Base-by-base conservation (phyloP, 257 asterid genomes). In the Voacanga thouarsii region DNA sequence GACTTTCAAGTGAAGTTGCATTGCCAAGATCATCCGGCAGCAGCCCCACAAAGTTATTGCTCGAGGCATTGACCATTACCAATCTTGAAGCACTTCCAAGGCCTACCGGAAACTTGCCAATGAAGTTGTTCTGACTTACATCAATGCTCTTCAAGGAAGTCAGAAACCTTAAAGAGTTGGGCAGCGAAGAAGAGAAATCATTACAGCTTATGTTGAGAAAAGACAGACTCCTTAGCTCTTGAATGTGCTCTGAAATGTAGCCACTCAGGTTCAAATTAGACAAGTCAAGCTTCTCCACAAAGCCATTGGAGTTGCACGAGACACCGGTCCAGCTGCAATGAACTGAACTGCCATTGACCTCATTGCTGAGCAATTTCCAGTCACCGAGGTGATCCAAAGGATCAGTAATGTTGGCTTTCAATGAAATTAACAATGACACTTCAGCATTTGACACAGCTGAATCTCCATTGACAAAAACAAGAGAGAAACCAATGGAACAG, bases 301-400 rank as follows among this genome's bases (percentile, higher is more conserved):
- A 67, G 63, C 92, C 91, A 28, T 78, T 51, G 8, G 86, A 64
- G 84, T 79, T 87, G 89, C 96, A 90, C 12, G 49, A 57, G 44
- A 90, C 86, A 72, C 96, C 94, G 0, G 77, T 79, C 96, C 94
- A 90, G 51, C 60, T 80, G 83, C 96, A 90, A 75, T 81, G 87
- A 50, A 3, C 73, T 23, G 89, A 71, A n/a, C 65, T 28, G 72
- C 56, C 56, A 44, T 47, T 43, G 16, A 26, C 74, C 30, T 69
- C 56, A 67, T 76, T 45, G 76, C 28, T 59, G 74, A 86, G 72
- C 9, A 39, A 12, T 71, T 74, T 80, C 98, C 98, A 93, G 78
- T 84, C 84, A 23, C 76, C 80, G 74, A 93, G 86, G 12, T 44
- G 80, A 79, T 81, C 71, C 39, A 84, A 41, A 5, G 98, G 89